A percentile compares a stretch with the other conserved stretches of the same genome.
These are phyloP conservation scores for Cladophialophora yegresii DNA, from an alignment of 2,329 filamentous ascomycete genomes.

Conservation along the genomic window DNA sequence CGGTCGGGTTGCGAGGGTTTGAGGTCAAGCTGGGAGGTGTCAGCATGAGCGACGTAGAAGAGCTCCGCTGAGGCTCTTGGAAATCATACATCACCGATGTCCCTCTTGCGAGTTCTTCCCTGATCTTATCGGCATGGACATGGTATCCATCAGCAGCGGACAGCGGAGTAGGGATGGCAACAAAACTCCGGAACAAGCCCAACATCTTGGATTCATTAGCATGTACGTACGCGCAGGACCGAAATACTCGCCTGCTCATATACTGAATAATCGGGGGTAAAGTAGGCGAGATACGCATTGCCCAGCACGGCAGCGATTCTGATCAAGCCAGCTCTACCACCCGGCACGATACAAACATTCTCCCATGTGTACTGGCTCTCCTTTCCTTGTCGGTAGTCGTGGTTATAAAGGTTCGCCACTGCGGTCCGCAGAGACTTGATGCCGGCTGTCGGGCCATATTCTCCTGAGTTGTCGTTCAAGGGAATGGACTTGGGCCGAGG, in stretches of 20 bases:
- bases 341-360: slow-evolving; percentile 91
- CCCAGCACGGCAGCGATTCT: slow-evolving; percentile 91
- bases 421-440: slow-evolving; percentile 88
- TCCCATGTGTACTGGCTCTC: slow-evolving; percentile 92
- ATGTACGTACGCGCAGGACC: neutral
- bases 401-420: slow-evolving; percentile 89
- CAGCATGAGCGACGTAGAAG: neutral
- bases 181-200: slow-evolving; percentile 90
- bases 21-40: slow-evolving; percentile 64
- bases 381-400: slow-evolving; percentile 84
- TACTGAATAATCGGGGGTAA: slow-evolving; percentile 91
- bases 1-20: slow-evolving; percentile 93
- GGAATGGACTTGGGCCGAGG: slow-evolving; percentile 76
- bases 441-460: slow-evolving; percentile 91
- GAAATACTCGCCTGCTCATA: slow-evolving; percentile 72
- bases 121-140: slow-evolving; percentile 90
- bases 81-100: slow-evolving; percentile 69
- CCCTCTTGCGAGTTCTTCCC: slow-evolving; percentile 83
- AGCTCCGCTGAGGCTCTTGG: neutral
- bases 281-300: slow-evolving; percentile 90
- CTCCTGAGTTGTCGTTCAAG: slow-evolving; percentile 73
- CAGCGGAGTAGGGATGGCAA: slow-evolving; percentile 81
- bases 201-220: slow-evolving; percentile 63
- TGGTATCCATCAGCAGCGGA: slow-evolving; percentile 85
- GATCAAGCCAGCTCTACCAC: slow-evolving; percentile 84